Evolutionary conservation across 257 asterid species (phyloP).

Genomic region (Galeopsis tetrahit): DNA sequence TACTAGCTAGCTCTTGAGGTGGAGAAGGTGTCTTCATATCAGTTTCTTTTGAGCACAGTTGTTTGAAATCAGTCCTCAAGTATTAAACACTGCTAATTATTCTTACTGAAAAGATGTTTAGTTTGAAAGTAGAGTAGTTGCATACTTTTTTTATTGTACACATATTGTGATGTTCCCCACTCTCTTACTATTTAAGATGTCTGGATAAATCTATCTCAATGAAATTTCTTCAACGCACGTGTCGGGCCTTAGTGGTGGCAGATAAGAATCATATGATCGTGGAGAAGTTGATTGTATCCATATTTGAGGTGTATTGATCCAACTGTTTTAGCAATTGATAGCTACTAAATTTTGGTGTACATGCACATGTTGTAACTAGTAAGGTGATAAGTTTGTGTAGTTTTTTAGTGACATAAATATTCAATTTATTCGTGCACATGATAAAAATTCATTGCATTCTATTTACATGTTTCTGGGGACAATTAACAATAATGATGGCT

Average conservation of each 20-base stretch:
- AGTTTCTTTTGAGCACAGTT: background rate
- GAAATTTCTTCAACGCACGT: too few species aligned
- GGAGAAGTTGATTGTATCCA: too few species aligned
- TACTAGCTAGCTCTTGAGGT: background rate
- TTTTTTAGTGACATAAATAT: constrained; percentile 5
- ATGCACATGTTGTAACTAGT: background rate
- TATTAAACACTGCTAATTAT: constrained; percentile 7
- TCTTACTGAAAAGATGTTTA: background rate
- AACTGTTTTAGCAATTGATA: constrained; percentile 1
- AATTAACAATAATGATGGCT: background rate
- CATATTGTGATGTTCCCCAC: background rate
- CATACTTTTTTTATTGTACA: constrained; percentile 14
- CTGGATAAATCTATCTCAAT: too few species aligned
- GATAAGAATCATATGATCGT: too few species aligned
- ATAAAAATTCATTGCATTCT: constrained; percentile 10
- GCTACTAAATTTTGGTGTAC: constrained; percentile 12
- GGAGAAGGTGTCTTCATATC: background rate
- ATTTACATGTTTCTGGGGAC: constrained; percentile 5
- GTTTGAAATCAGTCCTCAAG: background rate
- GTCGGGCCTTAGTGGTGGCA: too few species aligned
- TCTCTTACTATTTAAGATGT: background rate
- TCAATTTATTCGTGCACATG: background rate
- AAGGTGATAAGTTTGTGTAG: constrained; percentile 3
- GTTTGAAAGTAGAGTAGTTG: constrained; percentile 18
- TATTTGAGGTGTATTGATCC: background rate